Conservation (phyloP, 495 filamentous ascomycete genomes). For the Aspergillus saccharolyticus region DNA sequence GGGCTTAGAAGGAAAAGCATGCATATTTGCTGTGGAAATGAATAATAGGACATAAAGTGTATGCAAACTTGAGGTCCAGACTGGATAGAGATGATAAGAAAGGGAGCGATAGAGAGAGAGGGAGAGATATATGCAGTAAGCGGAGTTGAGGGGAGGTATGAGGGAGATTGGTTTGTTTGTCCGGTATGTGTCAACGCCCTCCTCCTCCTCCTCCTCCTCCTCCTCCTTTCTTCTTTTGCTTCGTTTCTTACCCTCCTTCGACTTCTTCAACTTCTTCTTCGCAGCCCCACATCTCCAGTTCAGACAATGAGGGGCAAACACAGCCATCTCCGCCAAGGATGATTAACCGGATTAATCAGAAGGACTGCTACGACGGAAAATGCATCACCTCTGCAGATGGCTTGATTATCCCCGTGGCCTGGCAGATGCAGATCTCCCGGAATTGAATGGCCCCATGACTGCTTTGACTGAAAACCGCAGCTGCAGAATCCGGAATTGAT, state of each 20-base stretch:
- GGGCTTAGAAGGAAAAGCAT: not conserved
- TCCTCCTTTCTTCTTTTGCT: not conserved
- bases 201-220: not conserved
- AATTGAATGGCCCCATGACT: not conserved
- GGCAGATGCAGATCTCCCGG: not conserved
- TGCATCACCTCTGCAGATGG: not conserved
- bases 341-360: slow-evolving; percentile 1
- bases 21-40: not conserved
- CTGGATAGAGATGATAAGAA: too few species aligned
- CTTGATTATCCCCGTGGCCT: not conserved
- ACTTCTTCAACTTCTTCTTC: not conserved
- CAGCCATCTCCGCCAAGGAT: not conserved
- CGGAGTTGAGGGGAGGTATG: not conserved
- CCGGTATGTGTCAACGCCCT: not conserved
- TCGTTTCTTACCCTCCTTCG: too few species aligned
- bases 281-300: not conserved
- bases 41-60: not conserved
- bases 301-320: not conserved
- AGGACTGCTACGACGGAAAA: not conserved
- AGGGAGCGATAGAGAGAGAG: not conserved
- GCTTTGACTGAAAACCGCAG: not conserved
- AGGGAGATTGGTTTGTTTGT: not conserved
- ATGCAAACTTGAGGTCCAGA: not conserved
- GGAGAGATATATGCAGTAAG: not conserved
- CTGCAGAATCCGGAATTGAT: not conserved